Conservation (phyloP, 257 asterid genomes). For the Ilex asprella region DNA sequence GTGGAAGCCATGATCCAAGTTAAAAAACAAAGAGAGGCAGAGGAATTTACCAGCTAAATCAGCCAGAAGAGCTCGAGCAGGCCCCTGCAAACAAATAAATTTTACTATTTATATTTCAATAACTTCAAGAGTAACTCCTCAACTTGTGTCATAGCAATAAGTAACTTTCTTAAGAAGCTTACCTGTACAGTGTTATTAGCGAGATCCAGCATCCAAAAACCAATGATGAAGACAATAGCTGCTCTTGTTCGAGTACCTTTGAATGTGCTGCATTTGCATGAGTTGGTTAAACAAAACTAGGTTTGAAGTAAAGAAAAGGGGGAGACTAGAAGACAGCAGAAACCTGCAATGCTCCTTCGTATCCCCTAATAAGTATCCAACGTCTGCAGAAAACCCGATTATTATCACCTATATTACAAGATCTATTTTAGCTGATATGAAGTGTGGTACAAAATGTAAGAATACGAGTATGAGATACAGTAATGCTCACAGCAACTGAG, state of each 20-base stretch:
- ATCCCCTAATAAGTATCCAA: constrained; percentile 93
- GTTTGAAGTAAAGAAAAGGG: constrained; percentile 12
- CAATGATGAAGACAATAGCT: constrained; percentile 77
- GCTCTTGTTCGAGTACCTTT: constrained; percentile 99
- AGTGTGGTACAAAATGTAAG: constrained; percentile 7
- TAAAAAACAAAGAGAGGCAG: constrained; percentile 1
- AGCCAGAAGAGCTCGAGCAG: constrained; percentile 99
- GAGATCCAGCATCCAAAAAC: constrained; percentile 99
- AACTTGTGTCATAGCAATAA: neutral
- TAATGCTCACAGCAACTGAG: constrained; percentile 62
- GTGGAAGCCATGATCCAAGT: constrained; percentile 7
- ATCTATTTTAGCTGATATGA: constrained; percentile 34
- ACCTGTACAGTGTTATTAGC: constrained; percentile 99
- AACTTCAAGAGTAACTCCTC: neutral
- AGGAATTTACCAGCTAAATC: constrained; percentile 78
- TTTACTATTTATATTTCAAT: constrained; percentile 2
- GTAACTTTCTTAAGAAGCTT: constrained; percentile 13
- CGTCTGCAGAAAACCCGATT: constrained; percentile 98
- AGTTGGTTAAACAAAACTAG: constrained; percentile 21
- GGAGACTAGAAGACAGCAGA: constrained; percentile 16
- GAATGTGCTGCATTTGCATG: constrained; percentile 66
- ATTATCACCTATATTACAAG: constrained; percentile 64
- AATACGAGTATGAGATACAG: constrained; percentile 12
- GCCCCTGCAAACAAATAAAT: constrained; percentile 54
- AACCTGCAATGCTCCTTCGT: constrained; percentile 99